Evolutionary conservation across 2,329 filamentous ascomycete species (phyloP).

Genomic region (Pseudogymnoascus destructans): DNA sequence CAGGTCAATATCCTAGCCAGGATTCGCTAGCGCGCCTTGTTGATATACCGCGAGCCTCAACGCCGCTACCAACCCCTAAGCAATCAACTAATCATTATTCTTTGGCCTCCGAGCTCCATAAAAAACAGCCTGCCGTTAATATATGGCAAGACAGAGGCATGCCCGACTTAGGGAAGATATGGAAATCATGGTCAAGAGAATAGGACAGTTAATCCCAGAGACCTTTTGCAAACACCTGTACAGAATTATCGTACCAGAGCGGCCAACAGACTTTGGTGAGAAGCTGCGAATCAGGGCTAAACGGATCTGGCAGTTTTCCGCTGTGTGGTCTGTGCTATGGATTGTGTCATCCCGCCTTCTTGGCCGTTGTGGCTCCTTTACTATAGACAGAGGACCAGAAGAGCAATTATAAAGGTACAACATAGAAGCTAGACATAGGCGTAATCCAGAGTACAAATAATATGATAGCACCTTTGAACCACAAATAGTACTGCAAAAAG

Average conservation of each 20-base stretch:
- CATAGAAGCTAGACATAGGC: no score
- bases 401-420: no score
- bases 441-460: neutral
- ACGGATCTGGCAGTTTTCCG: no score
- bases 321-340: no score
- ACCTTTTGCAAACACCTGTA: neutral
- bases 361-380: no score
- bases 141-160: neutral
- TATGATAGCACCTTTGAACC: no score
- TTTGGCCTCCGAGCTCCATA: neutral
- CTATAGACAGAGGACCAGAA: no score
- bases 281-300: no score
- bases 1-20: neutral
- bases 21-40: neutral
- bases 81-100: neutral
- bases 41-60: neutral
- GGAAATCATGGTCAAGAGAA: neutral
- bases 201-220: neutral
- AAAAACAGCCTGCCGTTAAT: neutral
- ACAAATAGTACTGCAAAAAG: no score
- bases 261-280: no score
- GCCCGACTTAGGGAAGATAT: neutral
- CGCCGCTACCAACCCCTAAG: no score
- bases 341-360: no score
- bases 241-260: neutral